phyloP scores from a whole-genome alignment of 495 filamentous ascomycete species.

The Pyronema omphalodes region DNA sequence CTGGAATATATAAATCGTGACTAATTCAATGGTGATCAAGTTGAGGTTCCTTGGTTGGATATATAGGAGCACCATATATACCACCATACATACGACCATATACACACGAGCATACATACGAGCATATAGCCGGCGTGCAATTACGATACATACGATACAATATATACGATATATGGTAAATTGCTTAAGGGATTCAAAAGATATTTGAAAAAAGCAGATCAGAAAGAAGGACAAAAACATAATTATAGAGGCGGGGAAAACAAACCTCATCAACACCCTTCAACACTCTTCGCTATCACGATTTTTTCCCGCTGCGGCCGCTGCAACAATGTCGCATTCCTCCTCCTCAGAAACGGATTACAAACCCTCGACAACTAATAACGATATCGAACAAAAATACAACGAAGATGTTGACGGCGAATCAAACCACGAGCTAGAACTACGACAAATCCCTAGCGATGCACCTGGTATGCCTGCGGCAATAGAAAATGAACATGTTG shows the following conservation, averaged over 20 bases:
- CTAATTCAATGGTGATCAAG: too few relatives aligned
- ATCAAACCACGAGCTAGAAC: background rate
- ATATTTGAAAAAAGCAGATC: too few relatives aligned
- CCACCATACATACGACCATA: too few relatives aligned
- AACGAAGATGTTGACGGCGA: background rate
- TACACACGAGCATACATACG: too few relatives aligned
- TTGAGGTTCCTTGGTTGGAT: too few relatives aligned
- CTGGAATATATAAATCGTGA: too few relatives aligned
- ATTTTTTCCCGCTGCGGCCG: too few relatives aligned
- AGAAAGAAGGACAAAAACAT: background rate
- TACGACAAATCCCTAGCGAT: background rate
- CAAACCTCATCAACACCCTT: background rate
- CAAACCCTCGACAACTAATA: background rate
- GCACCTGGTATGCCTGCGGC: background rate
- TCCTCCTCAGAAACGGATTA: background rate
- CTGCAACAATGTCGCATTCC: background rate
- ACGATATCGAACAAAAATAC: background rate
- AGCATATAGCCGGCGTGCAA: too few relatives aligned
- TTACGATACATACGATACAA: too few relatives aligned
- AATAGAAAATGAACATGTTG: slow-evolving; percentile 4
- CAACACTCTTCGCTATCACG: background rate
- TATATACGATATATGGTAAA: too few relatives aligned
- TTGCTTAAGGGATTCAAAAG: too few relatives aligned
- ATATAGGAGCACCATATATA: too few relatives aligned
- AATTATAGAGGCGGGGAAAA: background rate